A percentile compares a stretch with the other conserved stretches of the same genome.
phyloP scores from a whole-genome alignment of 352 stramenopile species.

The Phytophthora megakarya region DNA sequence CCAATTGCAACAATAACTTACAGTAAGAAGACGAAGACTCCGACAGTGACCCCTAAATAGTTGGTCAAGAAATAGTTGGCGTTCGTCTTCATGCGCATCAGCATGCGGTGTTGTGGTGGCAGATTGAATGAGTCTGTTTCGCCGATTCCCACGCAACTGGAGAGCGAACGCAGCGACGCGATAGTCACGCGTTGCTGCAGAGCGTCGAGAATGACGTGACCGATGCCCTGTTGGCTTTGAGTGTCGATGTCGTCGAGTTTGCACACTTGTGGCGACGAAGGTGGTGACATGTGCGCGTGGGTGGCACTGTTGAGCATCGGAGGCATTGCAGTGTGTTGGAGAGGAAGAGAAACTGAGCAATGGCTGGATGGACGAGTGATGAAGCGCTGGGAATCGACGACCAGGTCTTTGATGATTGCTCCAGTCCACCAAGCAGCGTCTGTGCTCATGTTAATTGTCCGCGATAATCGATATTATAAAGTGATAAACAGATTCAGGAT shows the following conservation, averaged over 20 bases:
- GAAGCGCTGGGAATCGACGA: slow-evolving; percentile 7
- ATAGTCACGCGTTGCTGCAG: slow-evolving; percentile 51
- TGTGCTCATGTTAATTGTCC: not conserved
- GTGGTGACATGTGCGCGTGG: slow-evolving; percentile 25
- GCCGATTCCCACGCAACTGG: slow-evolving; percentile 67
- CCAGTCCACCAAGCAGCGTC: slow-evolving; percentile 19
- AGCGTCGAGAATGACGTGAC: slow-evolving; percentile 42
- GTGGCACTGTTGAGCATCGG: slow-evolving; percentile 38
- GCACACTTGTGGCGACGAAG: slow-evolving; percentile 22
- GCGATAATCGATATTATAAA: slow-evolving; percentile 3
- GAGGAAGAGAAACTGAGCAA: slow-evolving; percentile 2
- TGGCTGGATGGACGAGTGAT: slow-evolving; percentile 4
- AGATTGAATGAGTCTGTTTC: slow-evolving; percentile 66
- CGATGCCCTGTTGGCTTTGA: slow-evolving; percentile 22
- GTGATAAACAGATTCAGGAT: not conserved
- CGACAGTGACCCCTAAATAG: slow-evolving; percentile 63
- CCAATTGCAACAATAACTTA: slow-evolving; percentile 22
- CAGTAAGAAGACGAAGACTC: slow-evolving; percentile 70
- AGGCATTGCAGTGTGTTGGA: slow-evolving; percentile 10
- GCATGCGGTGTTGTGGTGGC: slow-evolving; percentile 49
- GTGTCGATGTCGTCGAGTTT: slow-evolving; percentile 19
- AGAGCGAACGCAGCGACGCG: slow-evolving; percentile 58
- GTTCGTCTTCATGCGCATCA: slow-evolving; percentile 70
- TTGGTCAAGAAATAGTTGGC: slow-evolving; percentile 77
- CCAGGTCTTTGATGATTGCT: slow-evolving; percentile 17